A percentile compares a stretch with the other conserved stretches of the same genome.
phyloP scores from a whole-genome alignment of 495 filamentous ascomycete genomes.

The Xylaria nigripes region DNA sequence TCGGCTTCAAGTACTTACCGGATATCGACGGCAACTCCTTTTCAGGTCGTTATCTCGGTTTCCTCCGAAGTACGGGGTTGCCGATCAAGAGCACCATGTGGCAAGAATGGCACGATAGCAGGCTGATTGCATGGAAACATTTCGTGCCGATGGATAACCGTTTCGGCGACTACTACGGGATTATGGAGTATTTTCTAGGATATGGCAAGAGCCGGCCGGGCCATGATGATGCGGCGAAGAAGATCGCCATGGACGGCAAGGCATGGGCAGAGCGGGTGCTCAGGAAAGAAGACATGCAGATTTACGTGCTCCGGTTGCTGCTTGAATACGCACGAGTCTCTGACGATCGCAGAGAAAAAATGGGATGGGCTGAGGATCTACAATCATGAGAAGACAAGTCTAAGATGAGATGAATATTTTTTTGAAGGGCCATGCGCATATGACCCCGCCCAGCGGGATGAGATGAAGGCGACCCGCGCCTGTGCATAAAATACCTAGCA shows the following conservation, averaged over 20 bases:
- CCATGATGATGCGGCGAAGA: slow-evolving; percentile 52
- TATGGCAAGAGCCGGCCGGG: slow-evolving; percentile 31
- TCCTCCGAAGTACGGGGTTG: slow-evolving; percentile 54
- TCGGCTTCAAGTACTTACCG: slow-evolving; percentile 52
- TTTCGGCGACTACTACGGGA: slow-evolving; percentile 64
- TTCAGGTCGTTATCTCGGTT: slow-evolving; percentile 61
- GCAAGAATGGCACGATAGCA: slow-evolving; percentile 66
- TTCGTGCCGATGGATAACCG: slow-evolving; percentile 82
- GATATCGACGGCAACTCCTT: slow-evolving; percentile 71
- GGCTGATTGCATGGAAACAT: slow-evolving; percentile 63
- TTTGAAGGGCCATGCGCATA: background rate
- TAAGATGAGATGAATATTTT: background rate
- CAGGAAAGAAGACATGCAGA: slow-evolving; percentile 61
- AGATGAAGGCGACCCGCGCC: background rate
- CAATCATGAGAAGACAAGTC: slow-evolving; percentile 13
- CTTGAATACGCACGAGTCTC: slow-evolving; percentile 63
- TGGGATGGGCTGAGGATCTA: slow-evolving; percentile 56
- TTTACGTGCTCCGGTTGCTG: slow-evolving; percentile 60
- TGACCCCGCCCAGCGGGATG: slow-evolving; percentile 6
- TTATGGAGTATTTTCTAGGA: slow-evolving; percentile 75
- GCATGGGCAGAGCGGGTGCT: slow-evolving; percentile 64
- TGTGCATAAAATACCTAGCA: background rate
- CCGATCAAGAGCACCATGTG: slow-evolving; percentile 68
- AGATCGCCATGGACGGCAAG: slow-evolving; percentile 54
- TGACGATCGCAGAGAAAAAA: slow-evolving; percentile 55